Evolutionary conservation across 345 rosid genomes (phyloP).

Genomic region (Zanthoxylum bungeanum): DNA sequence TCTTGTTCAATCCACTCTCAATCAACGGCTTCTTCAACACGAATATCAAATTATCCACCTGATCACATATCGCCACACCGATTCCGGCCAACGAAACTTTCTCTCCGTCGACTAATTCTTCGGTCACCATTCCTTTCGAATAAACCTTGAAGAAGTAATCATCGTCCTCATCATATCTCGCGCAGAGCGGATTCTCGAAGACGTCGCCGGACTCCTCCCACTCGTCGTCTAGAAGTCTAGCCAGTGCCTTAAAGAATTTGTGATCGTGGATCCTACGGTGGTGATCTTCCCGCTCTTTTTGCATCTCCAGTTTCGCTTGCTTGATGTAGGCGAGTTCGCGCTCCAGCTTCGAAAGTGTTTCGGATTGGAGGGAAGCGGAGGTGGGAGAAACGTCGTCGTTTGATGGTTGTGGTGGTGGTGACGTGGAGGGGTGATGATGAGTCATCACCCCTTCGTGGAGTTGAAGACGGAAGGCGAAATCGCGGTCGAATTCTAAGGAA

Average conservation of each 20-base stretch:
- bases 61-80: constrained; percentile 57
- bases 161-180: background rate
- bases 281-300: constrained; percentile 38
- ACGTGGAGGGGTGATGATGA: constrained; percentile 19
- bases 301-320: constrained; percentile 18
- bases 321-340: constrained; percentile 30
- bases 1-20: constrained; percentile 25
- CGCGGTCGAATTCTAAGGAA: constrained; percentile 37
- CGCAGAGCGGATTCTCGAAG: constrained; percentile 45
- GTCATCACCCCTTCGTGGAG: constrained; percentile 57
- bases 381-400: background rate
- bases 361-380: constrained; percentile 22
- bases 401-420: background rate
- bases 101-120: constrained; percentile 35
- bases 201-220: constrained; percentile 53
- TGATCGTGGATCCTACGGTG: constrained; percentile 65
- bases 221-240: constrained; percentile 43
- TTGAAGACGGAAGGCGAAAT: constrained; percentile 55
- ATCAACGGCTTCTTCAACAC: constrained; percentile 34
- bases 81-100: constrained; percentile 37
- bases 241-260: constrained; percentile 47
- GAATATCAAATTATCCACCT: constrained; percentile 38
- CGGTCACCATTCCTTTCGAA: constrained; percentile 38
- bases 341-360: constrained; percentile 30
- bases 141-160: constrained; percentile 25